Evolutionary conservation across 495 filamentous ascomycete genomes (phyloP).

Genomic region (Talaromyces liani): DNA sequence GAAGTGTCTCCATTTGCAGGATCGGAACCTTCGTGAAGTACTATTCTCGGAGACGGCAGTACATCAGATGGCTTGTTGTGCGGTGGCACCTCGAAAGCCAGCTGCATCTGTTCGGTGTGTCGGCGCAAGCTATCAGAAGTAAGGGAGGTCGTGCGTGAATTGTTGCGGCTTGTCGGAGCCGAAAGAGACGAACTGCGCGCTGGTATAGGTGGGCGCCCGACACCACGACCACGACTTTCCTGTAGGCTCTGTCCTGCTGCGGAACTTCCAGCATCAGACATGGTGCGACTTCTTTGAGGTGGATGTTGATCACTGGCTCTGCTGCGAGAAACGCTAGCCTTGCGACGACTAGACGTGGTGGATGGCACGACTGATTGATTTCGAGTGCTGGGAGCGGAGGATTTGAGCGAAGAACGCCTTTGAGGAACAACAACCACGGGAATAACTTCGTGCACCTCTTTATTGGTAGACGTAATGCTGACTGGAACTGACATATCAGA

Average conservation of each 20-base stretch:
- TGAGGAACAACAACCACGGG: conserved; percentile 69
- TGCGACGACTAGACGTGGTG: conserved; percentile 25
- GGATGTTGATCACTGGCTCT: conserved; percentile 25
- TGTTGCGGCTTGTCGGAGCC: conserved; percentile 61
- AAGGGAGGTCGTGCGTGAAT: conserved; percentile 57
- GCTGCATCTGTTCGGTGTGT: conserved; percentile 40
- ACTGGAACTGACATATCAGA: conserved; percentile 52
- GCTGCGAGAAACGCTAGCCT: conserved; percentile 26
- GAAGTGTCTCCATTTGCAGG: neutral
- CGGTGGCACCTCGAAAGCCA: conserved; percentile 18
- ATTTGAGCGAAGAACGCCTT: conserved; percentile 56
- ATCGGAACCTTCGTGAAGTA: conserved; percentile 14
- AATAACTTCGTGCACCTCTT: conserved; percentile 40
- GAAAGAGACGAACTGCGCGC: conserved; percentile 59
- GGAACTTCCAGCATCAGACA: conserved; percentile 32
- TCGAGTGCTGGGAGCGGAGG: conserved; percentile 31
- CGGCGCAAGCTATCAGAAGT: conserved; percentile 59
- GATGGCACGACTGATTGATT: conserved; percentile 31
- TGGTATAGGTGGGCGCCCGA: conserved; percentile 49
- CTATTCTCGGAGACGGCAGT: conserved; percentile 5
- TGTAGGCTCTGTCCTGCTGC: conserved; percentile 1
- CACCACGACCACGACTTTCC: conserved; percentile 20
- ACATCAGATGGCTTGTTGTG: conserved; percentile 15
- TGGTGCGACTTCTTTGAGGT: conserved; percentile 25
- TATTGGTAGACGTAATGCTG: conserved; percentile 30